Evolutionary conservation across 257 asterid species (phyloP).

Genomic region (Nicotiana attenuata): DNA sequence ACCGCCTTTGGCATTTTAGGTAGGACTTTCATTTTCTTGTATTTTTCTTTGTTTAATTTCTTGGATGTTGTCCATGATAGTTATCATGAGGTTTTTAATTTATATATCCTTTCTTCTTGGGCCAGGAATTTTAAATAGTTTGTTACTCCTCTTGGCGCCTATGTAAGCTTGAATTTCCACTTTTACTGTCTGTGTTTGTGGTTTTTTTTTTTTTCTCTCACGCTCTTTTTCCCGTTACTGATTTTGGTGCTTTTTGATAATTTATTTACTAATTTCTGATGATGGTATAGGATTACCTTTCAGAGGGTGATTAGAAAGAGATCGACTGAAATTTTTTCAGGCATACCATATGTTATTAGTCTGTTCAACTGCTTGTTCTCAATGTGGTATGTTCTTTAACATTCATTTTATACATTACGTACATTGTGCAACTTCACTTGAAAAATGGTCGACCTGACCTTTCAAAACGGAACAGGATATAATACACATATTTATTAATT

Average conservation of each 20-base stretch:
- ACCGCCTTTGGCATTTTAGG: conserved; percentile 8
- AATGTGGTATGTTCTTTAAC: conserved; percentile 29
- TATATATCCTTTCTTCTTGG: neutral
- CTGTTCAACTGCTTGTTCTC: conserved; percentile 52
- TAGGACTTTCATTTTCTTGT: neutral
- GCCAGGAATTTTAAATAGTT: conserved; percentile 60
- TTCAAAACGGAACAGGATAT: no score
- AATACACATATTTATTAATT: no score
- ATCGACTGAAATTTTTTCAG: conserved; percentile 59
- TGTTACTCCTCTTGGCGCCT: conserved; percentile 74
- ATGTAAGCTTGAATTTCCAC: conserved; percentile 26
- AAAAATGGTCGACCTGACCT: no score
- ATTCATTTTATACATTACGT: no score
- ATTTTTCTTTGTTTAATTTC: no score
- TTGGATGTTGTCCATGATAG: no score
- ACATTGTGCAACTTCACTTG: no score
- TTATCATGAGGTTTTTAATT: neutral
- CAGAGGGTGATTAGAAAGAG: conserved; percentile 42
- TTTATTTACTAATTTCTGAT: neutral
- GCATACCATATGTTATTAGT: conserved; percentile 53
- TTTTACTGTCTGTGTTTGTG: no score
- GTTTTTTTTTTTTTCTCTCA: no score
- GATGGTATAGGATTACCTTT: conserved; percentile 28
- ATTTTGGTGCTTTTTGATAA: neutral
- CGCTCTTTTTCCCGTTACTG: no score